Conservation (phyloP, 305 asterid species). For the Ruellia speciosa region DNA sequence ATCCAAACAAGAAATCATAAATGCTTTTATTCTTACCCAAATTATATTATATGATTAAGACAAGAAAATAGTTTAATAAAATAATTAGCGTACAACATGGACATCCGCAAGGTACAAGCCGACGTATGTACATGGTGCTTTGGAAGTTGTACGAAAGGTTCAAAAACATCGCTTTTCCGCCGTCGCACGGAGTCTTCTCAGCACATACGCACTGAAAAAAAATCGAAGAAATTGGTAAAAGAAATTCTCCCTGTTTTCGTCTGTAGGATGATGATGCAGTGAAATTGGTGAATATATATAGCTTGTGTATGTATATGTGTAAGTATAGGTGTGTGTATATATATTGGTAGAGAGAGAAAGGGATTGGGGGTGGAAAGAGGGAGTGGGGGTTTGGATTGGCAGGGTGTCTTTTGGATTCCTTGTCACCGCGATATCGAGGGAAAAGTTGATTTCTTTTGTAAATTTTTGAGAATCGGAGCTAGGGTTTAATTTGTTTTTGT, state of each 20-base stretch:
- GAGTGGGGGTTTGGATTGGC: conserved; percentile 29
- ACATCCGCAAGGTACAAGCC: background rate
- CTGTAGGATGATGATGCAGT: background rate
- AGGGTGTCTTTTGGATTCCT: conserved; percentile 18
- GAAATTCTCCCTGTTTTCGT: background rate
- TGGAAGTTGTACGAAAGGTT: background rate
- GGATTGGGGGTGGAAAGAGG: conserved; percentile 7
- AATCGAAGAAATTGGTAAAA: background rate
- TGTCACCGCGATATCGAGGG: conserved; percentile 20
- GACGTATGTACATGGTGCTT: background rate
- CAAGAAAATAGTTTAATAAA: too few relatives aligned
- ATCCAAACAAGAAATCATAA: too few relatives aligned
- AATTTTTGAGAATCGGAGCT: conserved; percentile 29
- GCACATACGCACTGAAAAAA: background rate
- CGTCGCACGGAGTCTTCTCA: background rate
- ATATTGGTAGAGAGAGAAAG: conserved; percentile 18
- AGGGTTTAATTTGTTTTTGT: conserved; percentile 23
- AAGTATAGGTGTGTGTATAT: background rate
- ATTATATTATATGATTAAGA: too few relatives aligned
- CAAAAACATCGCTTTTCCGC: background rate
- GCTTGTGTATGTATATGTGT: too few relatives aligned
- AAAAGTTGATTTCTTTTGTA: conserved; percentile 8
- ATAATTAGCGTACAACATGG: background rate
- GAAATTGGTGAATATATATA: background rate
- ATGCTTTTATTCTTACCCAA: too few relatives aligned